Evolutionary conservation across 768 basidiomycete species (phyloP).

Genomic region (Termitomyces sp.): DNA sequence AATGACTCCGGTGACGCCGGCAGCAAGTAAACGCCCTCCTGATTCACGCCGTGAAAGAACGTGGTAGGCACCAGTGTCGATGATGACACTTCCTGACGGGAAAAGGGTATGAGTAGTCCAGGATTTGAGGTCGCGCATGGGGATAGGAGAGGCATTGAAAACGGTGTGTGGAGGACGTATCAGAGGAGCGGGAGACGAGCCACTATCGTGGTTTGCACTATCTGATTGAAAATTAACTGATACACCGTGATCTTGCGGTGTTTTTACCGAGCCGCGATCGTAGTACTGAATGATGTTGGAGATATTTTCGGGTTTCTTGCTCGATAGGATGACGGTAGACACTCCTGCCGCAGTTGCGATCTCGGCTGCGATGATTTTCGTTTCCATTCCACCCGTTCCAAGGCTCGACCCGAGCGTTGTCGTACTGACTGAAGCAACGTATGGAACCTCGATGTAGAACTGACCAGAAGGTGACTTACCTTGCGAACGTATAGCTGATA

Average conservation of each 20-base stretch:
- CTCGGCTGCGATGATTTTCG: constrained; percentile 97
- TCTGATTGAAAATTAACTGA: constrained; percentile 15
- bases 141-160: constrained; percentile 69
- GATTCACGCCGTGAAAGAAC: constrained; percentile 83
- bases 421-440: constrained; percentile 65
- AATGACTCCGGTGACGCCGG: constrained; percentile 80
- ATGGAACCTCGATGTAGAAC: background rate
- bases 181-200: constrained; percentile 17
- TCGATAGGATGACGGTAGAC: constrained; percentile 84
- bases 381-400: constrained; percentile 99
- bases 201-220: constrained; percentile 13
- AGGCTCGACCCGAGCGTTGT: constrained; percentile 87
- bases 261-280: constrained; percentile 29
- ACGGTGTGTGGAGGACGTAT: constrained; percentile 79
- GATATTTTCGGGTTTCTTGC: constrained; percentile 70
- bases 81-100: constrained; percentile 82
- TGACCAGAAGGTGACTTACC: constrained; percentile 40
- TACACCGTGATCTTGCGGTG: constrained; percentile 18
- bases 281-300: constrained; percentile 80
- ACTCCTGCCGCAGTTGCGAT: constrained; percentile 95
- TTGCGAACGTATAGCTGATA: constrained; percentile 72
- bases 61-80: constrained; percentile 83
- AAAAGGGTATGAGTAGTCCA: constrained; percentile 97
- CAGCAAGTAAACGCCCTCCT: constrained; percentile 88
- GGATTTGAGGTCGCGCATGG: constrained; percentile 81